Evolutionary conservation across 2,329 filamentous ascomycete genomes (phyloP).

Genomic region (Curvularia hawaiiensis): DNA sequence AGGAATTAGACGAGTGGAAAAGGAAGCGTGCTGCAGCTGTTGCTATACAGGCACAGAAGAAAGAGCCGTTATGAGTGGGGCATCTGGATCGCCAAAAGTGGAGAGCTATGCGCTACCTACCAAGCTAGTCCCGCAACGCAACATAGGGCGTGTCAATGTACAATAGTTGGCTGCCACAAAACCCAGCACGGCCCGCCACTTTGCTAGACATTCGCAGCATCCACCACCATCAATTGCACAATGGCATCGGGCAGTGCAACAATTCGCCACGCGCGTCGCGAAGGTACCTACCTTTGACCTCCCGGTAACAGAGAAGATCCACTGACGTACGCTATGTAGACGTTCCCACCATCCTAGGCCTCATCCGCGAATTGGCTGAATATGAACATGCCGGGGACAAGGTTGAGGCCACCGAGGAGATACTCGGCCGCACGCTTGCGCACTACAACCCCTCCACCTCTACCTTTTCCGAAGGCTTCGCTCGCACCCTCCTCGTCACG

Average conservation of each 20-base stretch:
- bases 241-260: conserved; percentile 41
- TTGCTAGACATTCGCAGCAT: background rate
- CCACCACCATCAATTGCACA: background rate
- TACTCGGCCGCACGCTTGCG: conserved; percentile 75
- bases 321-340: conserved; percentile 58
- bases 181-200: background rate
- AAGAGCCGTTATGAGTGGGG: conserved; percentile 9
- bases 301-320: background rate
- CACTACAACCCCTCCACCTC: conserved; percentile 62
- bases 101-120: background rate
- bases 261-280: conserved; percentile 64
- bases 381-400: conserved; percentile 79
- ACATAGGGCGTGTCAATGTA: conserved; percentile 20
- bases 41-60: conserved; percentile 4
- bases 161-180: background rate
- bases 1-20: conserved; percentile 27
- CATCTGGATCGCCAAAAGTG: background rate
- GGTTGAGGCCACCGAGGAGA: conserved; percentile 79
- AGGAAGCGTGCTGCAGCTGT: conserved; percentile 21
- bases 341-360: conserved; percentile 75
- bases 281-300: conserved; percentile 57
- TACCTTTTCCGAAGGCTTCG: conserved; percentile 63
- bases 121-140: conserved; percentile 13
- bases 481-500: conserved; percentile 74
- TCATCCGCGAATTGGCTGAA: conserved; percentile 84